Conservation (phyloP, 805 yeast species). For the Zygoascus biomembranicola region DNA sequence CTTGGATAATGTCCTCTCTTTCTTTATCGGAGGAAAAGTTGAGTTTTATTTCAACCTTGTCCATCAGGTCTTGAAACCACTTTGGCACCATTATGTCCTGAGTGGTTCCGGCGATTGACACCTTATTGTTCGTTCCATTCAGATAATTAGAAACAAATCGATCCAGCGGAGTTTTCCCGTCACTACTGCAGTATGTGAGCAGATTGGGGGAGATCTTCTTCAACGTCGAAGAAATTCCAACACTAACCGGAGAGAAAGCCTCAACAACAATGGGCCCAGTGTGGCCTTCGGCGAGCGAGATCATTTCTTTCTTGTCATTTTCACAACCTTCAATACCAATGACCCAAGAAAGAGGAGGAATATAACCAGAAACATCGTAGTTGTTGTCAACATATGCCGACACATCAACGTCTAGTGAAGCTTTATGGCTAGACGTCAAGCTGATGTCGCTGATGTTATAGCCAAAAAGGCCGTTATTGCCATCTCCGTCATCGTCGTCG, state of each 20-base stretch:
- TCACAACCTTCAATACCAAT: slow-evolving; percentile 25
- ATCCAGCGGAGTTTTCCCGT: slow-evolving; percentile 23
- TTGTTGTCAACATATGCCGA: slow-evolving; percentile 3
- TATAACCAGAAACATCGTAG: slow-evolving; percentile 11
- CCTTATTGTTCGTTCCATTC: slow-evolving; percentile 16
- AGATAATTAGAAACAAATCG: slow-evolving; percentile 19
- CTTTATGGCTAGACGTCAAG: not conserved
- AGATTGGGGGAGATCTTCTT: slow-evolving; percentile 17
- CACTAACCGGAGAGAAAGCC: slow-evolving; percentile 5
- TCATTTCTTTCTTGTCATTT: slow-evolving; percentile 3
- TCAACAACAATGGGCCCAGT: slow-evolving; percentile 8
- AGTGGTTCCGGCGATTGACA: slow-evolving; percentile 17
- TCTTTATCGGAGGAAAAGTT: slow-evolving; percentile 19
- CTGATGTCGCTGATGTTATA: slow-evolving; percentile 5
- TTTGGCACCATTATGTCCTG: slow-evolving; percentile 7
- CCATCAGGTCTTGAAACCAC: slow-evolving; percentile 15
- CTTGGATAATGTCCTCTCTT: slow-evolving; percentile 22
- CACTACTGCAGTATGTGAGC: slow-evolving; percentile 17
- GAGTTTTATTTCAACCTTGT: slow-evolving; percentile 8
- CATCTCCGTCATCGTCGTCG: slow-evolving; percentile 6
- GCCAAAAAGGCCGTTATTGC: not conserved
- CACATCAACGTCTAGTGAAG: slow-evolving; percentile 7
- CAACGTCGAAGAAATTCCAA: slow-evolving; percentile 14
- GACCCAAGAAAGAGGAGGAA: slow-evolving; percentile 25
- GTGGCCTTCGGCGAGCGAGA: slow-evolving; percentile 14